Evolutionary conservation across 1,284 basidiomycete species (phyloP).

Genomic region (Malassezia furfur): DNA sequence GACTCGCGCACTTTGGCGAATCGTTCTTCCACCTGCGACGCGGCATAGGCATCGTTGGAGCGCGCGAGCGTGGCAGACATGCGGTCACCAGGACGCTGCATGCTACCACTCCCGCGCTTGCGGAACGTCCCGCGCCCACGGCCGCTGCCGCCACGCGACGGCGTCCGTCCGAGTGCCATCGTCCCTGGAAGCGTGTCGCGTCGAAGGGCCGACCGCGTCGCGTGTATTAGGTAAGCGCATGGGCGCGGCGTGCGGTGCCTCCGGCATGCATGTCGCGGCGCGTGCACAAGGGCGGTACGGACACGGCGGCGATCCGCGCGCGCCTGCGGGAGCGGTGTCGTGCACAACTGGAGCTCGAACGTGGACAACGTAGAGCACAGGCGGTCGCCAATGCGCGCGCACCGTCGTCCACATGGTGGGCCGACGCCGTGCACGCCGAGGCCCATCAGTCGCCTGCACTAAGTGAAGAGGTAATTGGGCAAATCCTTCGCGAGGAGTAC

Average conservation of each 20-base stretch:
- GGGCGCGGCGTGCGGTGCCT: background rate
- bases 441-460: background rate
- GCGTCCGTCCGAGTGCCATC: slow-evolving; percentile 2
- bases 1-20: slow-evolving; percentile 40
- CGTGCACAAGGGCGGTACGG: background rate
- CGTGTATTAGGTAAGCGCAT: background rate
- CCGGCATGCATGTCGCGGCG: slow-evolving; percentile 2
- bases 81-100: slow-evolving; percentile 4
- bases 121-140: slow-evolving; percentile 24
- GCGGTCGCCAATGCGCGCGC: background rate
- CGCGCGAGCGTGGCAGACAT: slow-evolving; percentile 3
- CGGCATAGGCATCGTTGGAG: slow-evolving; percentile 28
- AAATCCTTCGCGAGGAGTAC: slow-evolving; percentile 19
- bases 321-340: background rate
- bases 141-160: slow-evolving; percentile 5
- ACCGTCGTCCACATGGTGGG: background rate
- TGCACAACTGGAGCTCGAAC: background rate
- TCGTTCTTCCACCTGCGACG: slow-evolving; percentile 39
- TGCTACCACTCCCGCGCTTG: slow-evolving; percentile 16
- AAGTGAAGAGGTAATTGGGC: slow-evolving; percentile 12
- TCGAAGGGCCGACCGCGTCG: background rate
- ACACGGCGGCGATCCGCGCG: background rate
- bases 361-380: background rate
- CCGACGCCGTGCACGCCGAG: slow-evolving; percentile 1
- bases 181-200: background rate